These are phyloP conservation scores for Nannizziopsis barbatae DNA, from an alignment of 2,329 filamentous ascomycete species.

Conservation along the genomic window DNA sequence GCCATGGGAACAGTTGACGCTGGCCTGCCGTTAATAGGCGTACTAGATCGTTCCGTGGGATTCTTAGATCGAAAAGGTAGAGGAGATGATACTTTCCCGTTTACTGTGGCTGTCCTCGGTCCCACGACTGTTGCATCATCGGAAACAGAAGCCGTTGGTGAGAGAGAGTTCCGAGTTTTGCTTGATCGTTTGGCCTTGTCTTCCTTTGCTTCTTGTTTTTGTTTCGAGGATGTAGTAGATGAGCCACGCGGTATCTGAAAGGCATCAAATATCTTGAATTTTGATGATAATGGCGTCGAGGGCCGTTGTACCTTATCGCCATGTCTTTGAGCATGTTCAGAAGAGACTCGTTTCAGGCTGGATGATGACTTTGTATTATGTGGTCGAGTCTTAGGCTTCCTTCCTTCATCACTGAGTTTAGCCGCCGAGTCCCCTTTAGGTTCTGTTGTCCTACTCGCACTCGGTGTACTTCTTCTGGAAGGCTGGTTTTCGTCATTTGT, in stretches of 20 bases:
- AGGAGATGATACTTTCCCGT: constrained; percentile 23
- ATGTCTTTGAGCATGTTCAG: constrained; percentile 27
- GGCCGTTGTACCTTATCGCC: constrained; percentile 28
- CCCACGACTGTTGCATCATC: constrained; percentile 20
- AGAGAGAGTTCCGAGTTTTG: constrained; percentile 5
- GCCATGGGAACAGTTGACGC: neutral
- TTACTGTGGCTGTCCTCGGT: constrained; percentile 34
- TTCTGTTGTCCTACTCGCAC: constrained; percentile 21
- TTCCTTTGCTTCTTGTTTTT: constrained; percentile 18
- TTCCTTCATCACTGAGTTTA: constrained; percentile 22
- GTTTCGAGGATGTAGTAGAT: constrained; percentile 27
- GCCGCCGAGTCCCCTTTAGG: constrained; percentile 20
- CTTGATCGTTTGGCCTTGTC: constrained; percentile 24
- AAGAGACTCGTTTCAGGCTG: constrained; percentile 29
- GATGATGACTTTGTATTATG: constrained; percentile 34
- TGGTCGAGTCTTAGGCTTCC: constrained; percentile 28
- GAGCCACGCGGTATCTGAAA: constrained; percentile 28
- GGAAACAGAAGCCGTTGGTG: constrained; percentile 24
- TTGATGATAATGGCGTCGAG: constrained; percentile 26
- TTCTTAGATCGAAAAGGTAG: constrained; percentile 2
- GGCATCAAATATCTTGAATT: constrained; percentile 27
- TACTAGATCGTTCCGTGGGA: neutral
- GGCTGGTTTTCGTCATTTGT: constrained; percentile 33
- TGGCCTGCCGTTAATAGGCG: neutral
- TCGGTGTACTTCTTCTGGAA: constrained; percentile 27